Evolutionary conservation across 805 yeast genomes (phyloP).

Genomic region (Tetrapisispora arboricola): DNA sequence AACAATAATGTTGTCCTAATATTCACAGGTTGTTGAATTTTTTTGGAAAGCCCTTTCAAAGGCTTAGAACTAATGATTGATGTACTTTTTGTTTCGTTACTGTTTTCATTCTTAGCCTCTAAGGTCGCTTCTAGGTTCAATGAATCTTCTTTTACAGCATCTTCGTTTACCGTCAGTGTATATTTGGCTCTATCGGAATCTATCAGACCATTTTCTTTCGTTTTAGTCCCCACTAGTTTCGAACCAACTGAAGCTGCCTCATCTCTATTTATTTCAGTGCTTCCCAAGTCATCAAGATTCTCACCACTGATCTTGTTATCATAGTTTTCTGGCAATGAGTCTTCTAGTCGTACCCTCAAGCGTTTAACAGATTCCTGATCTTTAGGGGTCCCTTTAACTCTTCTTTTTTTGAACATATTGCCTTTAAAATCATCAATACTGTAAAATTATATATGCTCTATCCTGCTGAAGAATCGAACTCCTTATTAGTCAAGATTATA

Average conservation of each 20-base stretch:
- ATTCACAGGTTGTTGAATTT: constrained; percentile 29
- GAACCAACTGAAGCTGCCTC: no score
- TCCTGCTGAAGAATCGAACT: no score
- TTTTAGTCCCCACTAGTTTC: not conserved
- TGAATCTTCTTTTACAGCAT: constrained; percentile 7
- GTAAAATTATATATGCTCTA: no score
- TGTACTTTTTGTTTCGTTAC: not conserved
- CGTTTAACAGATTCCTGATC: not conserved
- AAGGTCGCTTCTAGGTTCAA: constrained; percentile 9
- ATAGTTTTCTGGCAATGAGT: not conserved
- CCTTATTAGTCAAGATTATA: no score
- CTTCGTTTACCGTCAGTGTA: not conserved
- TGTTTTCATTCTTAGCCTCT: not conserved
- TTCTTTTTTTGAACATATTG: constrained; percentile 1
- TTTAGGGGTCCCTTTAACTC: not conserved
- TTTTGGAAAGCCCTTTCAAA: not conserved
- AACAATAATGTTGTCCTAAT: constrained; percentile 57
- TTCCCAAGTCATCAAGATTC: not conserved
- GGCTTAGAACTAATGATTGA: not conserved
- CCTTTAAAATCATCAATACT: no score
- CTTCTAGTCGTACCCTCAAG: not conserved
- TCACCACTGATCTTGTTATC: not conserved
- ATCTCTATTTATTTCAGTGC: no score
- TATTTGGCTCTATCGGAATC: not conserved
- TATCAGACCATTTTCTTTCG: no score